A percentile compares a stretch with the other conserved stretches of the same genome.
Conservation (phyloP, 23 red algal species). For the Gracilaria gracilis region DNA sequence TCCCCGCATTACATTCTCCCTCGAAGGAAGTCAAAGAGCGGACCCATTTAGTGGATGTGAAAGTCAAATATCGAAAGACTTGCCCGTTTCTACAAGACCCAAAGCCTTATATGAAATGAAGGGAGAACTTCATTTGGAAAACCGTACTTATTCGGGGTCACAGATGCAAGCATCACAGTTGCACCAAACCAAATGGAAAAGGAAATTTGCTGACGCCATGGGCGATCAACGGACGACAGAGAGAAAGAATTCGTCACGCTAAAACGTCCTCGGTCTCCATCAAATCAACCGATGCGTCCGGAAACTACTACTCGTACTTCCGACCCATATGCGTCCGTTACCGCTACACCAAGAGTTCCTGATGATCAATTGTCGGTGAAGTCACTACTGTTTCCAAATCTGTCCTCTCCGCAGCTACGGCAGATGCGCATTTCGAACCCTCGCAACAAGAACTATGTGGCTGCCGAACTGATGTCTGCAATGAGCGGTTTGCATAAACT, state of each 20-base stretch:
- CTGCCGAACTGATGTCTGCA: slow-evolving; percentile 15
- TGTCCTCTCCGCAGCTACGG: background rate
- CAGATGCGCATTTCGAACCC: background rate
- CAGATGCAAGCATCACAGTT: background rate
- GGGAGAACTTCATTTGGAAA: background rate
- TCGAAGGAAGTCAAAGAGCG: background rate
- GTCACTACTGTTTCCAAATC: slow-evolving; percentile 14
- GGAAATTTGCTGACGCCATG: background rate
- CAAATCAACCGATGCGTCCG: background rate
- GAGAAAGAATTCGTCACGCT: background rate
- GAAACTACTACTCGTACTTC: background rate
- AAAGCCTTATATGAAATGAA: background rate
- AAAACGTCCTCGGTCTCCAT: slow-evolving; percentile 17
- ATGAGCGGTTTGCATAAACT: slow-evolving; percentile 29
- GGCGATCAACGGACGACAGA: background rate
- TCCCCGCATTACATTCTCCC: background rate
- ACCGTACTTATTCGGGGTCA: background rate
- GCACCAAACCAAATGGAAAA: background rate
- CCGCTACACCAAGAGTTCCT: background rate
- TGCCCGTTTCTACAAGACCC: background rate
- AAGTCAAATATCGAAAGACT: background rate
- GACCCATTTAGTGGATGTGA: background rate
- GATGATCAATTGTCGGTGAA: slow-evolving; percentile 11
- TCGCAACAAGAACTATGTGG: background rate
- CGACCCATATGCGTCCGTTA: background rate